phyloP scores from a whole-genome alignment of 2,329 filamentous ascomycete species.

The Phoma sp. region DNA sequence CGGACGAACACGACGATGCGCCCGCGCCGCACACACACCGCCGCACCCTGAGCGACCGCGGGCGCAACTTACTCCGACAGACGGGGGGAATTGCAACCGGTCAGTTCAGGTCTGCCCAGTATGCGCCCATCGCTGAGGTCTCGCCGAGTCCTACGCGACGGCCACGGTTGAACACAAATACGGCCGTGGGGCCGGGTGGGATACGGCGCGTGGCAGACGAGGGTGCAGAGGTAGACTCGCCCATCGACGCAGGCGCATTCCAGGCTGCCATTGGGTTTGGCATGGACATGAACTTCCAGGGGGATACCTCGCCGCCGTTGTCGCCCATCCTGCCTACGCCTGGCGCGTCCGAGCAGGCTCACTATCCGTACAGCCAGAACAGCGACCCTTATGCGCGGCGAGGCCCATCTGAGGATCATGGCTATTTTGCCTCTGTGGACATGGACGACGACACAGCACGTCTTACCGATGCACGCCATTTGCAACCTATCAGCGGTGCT shows the following conservation, averaged over 20 bases:
- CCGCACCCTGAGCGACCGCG: slow-evolving; percentile 56
- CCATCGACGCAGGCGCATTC: slow-evolving; percentile 54
- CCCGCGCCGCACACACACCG: slow-evolving; percentile 43
- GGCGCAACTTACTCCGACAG: slow-evolving; percentile 55
- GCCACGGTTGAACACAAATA: slow-evolving; percentile 46
- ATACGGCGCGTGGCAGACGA: slow-evolving; percentile 30
- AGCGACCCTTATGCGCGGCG: slow-evolving; percentile 42
- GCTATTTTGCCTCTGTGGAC: slow-evolving; percentile 58
- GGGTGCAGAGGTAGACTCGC: slow-evolving; percentile 47
- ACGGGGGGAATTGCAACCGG: slow-evolving; percentile 50
- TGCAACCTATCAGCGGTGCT: slow-evolving; percentile 63
- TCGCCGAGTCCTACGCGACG: slow-evolving; percentile 57
- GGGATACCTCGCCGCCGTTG: slow-evolving; percentile 41
- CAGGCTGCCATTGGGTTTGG: slow-evolving; percentile 56
- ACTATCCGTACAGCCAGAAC: slow-evolving; percentile 45
- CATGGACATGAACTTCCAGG: slow-evolving; percentile 56
- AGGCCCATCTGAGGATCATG: slow-evolving; percentile 58
- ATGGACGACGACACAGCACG: slow-evolving; percentile 64
- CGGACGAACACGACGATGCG: slow-evolving; percentile 28
- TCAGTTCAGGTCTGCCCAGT: slow-evolving; percentile 51
- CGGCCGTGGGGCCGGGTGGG: slow-evolving; percentile 36
- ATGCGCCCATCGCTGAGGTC: slow-evolving; percentile 60
- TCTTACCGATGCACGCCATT: slow-evolving; percentile 61
- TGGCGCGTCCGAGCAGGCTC: slow-evolving; percentile 54
- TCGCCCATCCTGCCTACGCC: slow-evolving; percentile 24